Base-by-base conservation (phyloP, 805 yeast genomes). In the Barnettozyma siamensis region DNA sequence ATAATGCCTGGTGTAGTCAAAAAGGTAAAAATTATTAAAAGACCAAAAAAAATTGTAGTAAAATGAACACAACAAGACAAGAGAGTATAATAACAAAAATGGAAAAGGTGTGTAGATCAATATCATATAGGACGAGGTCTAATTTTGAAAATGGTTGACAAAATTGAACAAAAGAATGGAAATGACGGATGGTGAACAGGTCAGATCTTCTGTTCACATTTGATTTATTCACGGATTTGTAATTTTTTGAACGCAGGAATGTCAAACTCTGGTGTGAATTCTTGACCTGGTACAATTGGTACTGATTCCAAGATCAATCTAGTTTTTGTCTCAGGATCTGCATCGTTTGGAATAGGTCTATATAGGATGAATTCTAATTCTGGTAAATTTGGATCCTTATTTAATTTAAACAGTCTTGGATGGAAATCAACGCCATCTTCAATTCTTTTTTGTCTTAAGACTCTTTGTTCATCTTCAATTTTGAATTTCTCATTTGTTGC, bases 401-500 rank as follows among this genome's bases (percentile, higher is more conserved):
- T 64, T 12, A 63, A 70, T 55, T 72, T 76, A 65, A 91, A 91
- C 33, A 88, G 63, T 55, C 80, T 79, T 18, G 97, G 96, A 50
- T 76, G 78, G 62, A 85, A 88, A 50, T 80, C 88, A 2, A 75
- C 80, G 12, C 91, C 94, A 37, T 81, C 83, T 49, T 83, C 95
- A 16, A 66, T 63, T 51, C 98, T 75, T 53, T 78, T 72, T 59
- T 80, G 83, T 13, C 95, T 88, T 32, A 69, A 64, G 16, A 65
- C 64, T 59, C 99, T 76, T 65, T 93, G 99, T n/a, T 71, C 72
- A 46, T 87, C 84, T 64, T 93, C 99, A 41, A 93, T 87, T 51
- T 77, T 75, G 57, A 70, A 83, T 64, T 93, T 93, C 58, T 88
- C 96, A 24, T 80, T 83, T 0, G 99, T 93, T 1, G 98, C 98